Conservation (phyloP, 2,329 filamentous ascomycete genomes). For the Dactylella cylindrospora region DNA sequence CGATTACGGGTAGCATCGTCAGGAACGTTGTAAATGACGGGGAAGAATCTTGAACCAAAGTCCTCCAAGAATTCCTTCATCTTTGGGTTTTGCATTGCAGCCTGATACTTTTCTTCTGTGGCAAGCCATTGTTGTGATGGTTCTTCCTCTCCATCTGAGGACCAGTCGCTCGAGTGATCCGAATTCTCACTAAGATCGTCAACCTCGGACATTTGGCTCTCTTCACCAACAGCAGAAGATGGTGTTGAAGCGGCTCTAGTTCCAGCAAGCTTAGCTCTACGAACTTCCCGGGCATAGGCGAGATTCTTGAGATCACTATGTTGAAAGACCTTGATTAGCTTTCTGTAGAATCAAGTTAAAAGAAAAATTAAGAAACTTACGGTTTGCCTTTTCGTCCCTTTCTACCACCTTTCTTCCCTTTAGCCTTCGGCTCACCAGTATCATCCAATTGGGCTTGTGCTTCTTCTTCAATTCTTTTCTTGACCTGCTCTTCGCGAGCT, state of each 20-base stretch:
- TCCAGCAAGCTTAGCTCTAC: slow-evolving; percentile 34
- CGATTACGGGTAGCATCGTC: slow-evolving; percentile 23
- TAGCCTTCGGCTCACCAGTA: slow-evolving; percentile 15
- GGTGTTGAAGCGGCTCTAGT: slow-evolving; percentile 21
- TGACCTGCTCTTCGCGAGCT: slow-evolving; percentile 10
- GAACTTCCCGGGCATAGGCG: slow-evolving; percentile 38
- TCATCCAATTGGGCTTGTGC: slow-evolving; percentile 26
- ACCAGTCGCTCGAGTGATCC: slow-evolving; percentile 36
- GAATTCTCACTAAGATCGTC: slow-evolving; percentile 34
- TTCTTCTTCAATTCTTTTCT: slow-evolving; percentile 27
- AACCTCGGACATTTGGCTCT: slow-evolving; percentile 30
- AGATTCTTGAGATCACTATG: slow-evolving; percentile 37
- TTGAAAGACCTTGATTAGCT: slow-evolving; percentile 1
- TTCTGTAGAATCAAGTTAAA: not conserved
- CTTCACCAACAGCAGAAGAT: too few relatives aligned
- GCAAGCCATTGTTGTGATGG: slow-evolving; percentile 5
- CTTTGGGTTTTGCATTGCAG: slow-evolving; percentile 10
- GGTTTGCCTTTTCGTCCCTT: slow-evolving; percentile 28
- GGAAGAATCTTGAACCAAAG: slow-evolving; percentile 22
- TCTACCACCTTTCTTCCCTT: slow-evolving; percentile 29
- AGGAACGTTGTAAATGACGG: slow-evolving; percentile 30
- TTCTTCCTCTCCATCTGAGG: slow-evolving; percentile 18
- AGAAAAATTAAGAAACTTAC: not conserved
- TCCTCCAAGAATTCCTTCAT: slow-evolving; percentile 26
- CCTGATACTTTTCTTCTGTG: slow-evolving; percentile 21